These are phyloP conservation scores for Sporothrix brasiliensis DNA, from an alignment of 2,329 filamentous ascomycete genomes.

Conservation along the genomic window DNA sequence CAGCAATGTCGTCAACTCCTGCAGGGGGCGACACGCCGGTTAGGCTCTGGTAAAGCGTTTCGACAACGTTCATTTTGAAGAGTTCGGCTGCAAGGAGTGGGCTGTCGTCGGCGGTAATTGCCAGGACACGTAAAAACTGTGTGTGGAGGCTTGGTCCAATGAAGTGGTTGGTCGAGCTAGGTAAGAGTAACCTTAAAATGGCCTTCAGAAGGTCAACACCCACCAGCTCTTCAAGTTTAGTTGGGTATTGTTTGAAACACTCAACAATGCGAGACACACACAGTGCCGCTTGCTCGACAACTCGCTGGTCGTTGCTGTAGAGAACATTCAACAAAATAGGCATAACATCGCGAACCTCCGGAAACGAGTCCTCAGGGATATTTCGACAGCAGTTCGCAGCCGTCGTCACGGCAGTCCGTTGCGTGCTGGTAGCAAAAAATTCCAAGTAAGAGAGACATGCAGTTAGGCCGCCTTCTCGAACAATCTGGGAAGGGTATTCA, in stretches of 20 bases:
- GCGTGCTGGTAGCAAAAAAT: constrained; percentile 96
- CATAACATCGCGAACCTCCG: constrained; percentile 93
- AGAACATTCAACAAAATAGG: constrained; percentile 89
- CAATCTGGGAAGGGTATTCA: constrained; percentile 92
- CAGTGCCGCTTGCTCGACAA: constrained; percentile 93
- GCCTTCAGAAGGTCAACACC: constrained; percentile 84
- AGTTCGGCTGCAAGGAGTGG: constrained; percentile 84
- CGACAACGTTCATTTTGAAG: constrained; percentile 94
- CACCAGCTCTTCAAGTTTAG: constrained; percentile 89
- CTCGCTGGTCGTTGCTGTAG: constrained; percentile 89
- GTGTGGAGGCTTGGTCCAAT: constrained; percentile 95
- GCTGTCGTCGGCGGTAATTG: constrained; percentile 87
- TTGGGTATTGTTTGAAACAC: constrained; percentile 87
- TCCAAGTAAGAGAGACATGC: constrained; percentile 96
- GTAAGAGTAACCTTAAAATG: constrained; percentile 82
- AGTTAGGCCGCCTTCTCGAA: constrained; percentile 90
- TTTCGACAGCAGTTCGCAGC: constrained; percentile 98
- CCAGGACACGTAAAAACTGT: constrained; percentile 88
- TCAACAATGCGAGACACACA: constrained; percentile 96
- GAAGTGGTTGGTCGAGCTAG: constrained; percentile 84
- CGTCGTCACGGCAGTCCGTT: constrained; percentile 93
- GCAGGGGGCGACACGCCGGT: constrained; percentile 91
- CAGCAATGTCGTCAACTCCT: constrained; percentile 74
- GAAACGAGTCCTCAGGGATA: constrained; percentile 90
- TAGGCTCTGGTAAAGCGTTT: constrained; percentile 95